phyloP scores from a whole-genome alignment of 225 moss, liverwort and hornwort species.

The Pleurozium schreberi region DNA sequence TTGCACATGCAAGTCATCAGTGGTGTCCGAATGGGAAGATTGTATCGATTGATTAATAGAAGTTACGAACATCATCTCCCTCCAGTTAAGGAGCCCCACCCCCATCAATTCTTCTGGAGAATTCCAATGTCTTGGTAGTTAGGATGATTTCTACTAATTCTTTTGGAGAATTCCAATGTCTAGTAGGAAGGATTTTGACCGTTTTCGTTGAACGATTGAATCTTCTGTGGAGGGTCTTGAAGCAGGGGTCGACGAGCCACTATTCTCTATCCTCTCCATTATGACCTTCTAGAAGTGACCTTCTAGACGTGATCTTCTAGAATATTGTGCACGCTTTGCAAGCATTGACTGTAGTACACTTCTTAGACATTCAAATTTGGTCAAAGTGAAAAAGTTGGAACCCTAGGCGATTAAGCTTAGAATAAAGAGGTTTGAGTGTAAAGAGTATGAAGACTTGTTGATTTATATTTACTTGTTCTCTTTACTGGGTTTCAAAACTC shows the following conservation, averaged over 20 bases:
- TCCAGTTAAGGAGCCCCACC: neutral
- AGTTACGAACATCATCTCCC: neutral
- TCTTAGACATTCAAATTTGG: neutral
- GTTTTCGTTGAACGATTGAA: neutral
- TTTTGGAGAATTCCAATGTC: neutral
- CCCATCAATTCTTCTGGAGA: neutral
- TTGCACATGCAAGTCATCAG: neutral
- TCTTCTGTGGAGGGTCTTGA: neutral
- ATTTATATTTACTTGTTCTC: neutral
- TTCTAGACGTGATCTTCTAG: neutral
- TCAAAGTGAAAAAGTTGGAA: neutral
- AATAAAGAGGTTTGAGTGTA: neutral
- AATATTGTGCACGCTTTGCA: neutral
- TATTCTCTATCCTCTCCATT: neutral
- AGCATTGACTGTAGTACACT: neutral
- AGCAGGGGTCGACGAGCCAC: neutral
- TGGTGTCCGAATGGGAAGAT: neutral
- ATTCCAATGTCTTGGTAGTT: neutral
- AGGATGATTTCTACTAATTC: neutral
- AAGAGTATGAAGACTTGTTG: neutral
- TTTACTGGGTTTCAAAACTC: neutral
- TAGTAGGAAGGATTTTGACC: neutral
- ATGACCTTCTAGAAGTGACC: neutral
- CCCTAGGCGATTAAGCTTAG: no score
- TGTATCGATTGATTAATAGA: neutral